Evolutionary conservation across 257 asterid genomes (phyloP).

Genomic region (Parsonsia alboflavescens): DNA sequence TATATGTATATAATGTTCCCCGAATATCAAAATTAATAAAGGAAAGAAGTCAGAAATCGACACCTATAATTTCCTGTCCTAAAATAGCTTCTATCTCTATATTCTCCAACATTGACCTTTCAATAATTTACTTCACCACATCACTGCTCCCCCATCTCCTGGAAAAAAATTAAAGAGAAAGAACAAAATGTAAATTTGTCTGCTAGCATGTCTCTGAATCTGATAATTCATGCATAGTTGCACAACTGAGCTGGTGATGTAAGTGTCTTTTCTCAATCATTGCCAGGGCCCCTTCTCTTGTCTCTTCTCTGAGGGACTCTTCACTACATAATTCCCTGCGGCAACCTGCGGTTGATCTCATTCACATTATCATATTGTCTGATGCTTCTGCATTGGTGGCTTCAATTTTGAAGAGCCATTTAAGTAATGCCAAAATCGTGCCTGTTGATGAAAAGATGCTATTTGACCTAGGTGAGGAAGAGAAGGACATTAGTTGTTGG

Average conservation of each 20-base stretch:
- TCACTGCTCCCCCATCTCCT: too few species aligned
- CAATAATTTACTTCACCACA: too few species aligned
- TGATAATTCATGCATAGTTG: neutral
- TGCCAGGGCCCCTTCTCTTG: conserved; percentile 88
- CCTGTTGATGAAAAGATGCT: conserved; percentile 43
- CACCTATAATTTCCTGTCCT: too few species aligned
- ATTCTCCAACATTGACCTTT: too few species aligned
- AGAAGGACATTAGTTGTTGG: conserved; percentile 71
- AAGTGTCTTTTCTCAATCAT: neutral
- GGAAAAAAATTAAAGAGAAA: neutral
- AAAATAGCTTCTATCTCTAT: too few species aligned
- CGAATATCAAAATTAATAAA: too few species aligned
- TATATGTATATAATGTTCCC: too few species aligned
- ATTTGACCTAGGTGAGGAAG: conserved; percentile 41
- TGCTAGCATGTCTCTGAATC: neutral
- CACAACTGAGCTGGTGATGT: neutral
- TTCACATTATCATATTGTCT: conserved; percentile 70
- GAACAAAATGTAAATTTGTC: neutral
- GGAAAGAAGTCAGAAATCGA: too few species aligned
- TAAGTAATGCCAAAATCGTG: conserved; percentile 45
- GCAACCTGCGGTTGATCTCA: conserved; percentile 91
- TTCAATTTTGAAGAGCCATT: conserved; percentile 45
- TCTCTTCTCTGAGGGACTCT: conserved; percentile 71
- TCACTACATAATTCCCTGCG: conserved; percentile 82
- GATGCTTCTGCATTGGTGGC: conserved; percentile 88